Evolutionary conservation across 2,329 filamentous ascomycete genomes (phyloP), one percentile per base, ranked within the genome.

Genomic region (Penicillium sp.): DNA sequence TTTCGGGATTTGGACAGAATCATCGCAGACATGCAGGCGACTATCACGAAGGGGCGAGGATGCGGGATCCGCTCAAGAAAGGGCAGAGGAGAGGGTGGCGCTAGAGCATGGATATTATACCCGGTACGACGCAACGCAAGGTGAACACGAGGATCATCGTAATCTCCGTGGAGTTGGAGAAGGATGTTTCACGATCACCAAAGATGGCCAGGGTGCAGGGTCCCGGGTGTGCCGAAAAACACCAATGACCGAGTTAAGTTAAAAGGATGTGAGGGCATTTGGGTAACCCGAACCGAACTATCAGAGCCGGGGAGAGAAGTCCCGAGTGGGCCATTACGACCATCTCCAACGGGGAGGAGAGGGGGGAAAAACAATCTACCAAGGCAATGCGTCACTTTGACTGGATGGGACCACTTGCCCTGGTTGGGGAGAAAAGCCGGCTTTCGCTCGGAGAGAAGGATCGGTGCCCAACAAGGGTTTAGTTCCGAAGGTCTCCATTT

Each of bases 1-100:
- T 53, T 24, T 48, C 53, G 48, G 48, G 46, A 48, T 59, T 54
- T 55, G 50, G 35, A 44, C 39, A 47, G 48, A 57, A 62, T 40
- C 61, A 62, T 63, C 55, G 54, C 61, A 58, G 41, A 50, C 30
- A 41, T 51, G 54, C 33, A 53, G 48, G 35, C 42, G 48, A 43
- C 24, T 39, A 41, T 33, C 36, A 24, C 22, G 30, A 43, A 43
- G 47, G 40, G 46, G 51, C 42, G 49, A 43, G 27, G 28, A 25
- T 24, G 14, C 40, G 28, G 39, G 38, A 35, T 42, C 30, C 31
- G 46, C 46, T 31, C 48, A 48, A 54, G 28, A 44, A 48, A 54
- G 48, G 53, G 53, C 47, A 31, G 27, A 45, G 43, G 30, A 35
- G 46, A 33, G 43, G 33, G 33, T 44, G 31, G 43, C 45, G 54